Base-by-base conservation (phyloP, 164 flowering plant species). In the Saururus chinensis region DNA sequence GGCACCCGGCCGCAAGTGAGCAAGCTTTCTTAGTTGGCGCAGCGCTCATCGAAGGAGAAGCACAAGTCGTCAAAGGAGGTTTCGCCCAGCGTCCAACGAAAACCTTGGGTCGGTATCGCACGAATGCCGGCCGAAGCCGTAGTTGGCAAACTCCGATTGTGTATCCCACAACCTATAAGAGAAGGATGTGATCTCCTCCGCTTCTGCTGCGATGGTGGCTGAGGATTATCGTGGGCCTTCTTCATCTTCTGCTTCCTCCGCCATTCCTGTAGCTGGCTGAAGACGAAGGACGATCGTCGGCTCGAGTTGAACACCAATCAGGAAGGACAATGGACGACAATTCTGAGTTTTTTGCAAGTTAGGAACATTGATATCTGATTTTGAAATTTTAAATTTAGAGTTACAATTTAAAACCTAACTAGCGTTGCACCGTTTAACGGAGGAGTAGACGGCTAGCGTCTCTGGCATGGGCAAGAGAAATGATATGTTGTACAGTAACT, bases 1-100 rank as follows among this genome's bases (percentile, higher is more conserved):
- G 88, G 83, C 16, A 42, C 54, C n/a, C 51, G 17, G 19, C 60
- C 58, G 0, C 88, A 90, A 19, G 78, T 81, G 75, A 87, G 57
- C 60, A 86, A 76, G 7, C 98, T 98, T 72, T 95, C 99, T 93
- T 96, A 95, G 10, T 95, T 88, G 56, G 96, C 99, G 53, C 99
- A 68, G 0, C 95, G 95, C 71, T 86, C 95, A 56, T 91, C 99
- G 61, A 84, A 81, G 0, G 93, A 89, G 60, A 72, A 76, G 22
- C 87, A 45, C 4, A 85, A 78, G 68, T 83, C 89, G 57, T 88
- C 96, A 30, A 84, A 81, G 4, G 93, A 87, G 53, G 72, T 73
- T n/a, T 60, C 86, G 68, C 7, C 76, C 80, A 3, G 78, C 80
- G 63, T 82, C 87, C 19, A 80, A 68, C 0, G 82, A 80, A 57